These are phyloP conservation scores for Pseudozyma pruni DNA, from an alignment of 1,284 basidiomycete genomes.

Conservation along the genomic window DNA sequence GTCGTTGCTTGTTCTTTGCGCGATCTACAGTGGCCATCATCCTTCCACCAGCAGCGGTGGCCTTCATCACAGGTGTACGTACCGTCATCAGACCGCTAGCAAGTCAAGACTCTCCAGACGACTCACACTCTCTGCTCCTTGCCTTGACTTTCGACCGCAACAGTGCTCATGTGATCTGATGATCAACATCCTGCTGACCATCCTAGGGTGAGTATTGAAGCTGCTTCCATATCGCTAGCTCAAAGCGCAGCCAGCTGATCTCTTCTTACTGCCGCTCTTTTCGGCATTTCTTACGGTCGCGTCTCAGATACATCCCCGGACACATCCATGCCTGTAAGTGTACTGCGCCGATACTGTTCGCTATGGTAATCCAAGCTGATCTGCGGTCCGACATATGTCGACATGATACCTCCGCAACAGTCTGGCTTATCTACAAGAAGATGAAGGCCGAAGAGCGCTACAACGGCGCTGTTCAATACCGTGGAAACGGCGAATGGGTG, in stretches of 20 bases:
- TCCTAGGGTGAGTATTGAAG: constrained; percentile 71
- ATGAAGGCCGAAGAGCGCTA: constrained; percentile 56
- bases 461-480: constrained; percentile 44
- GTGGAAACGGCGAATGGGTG: constrained; percentile 53
- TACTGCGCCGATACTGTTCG: not conserved
- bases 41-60: constrained; percentile 73
- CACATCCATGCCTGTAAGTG: constrained; percentile 45
- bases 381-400: too few relatives aligned
- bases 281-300: not conserved
- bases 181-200: constrained; percentile 80
- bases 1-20: not conserved
- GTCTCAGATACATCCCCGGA: constrained; percentile 35
- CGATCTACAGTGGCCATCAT: constrained; percentile 74
- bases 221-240: too few relatives aligned
- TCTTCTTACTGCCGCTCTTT: not conserved
- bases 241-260: not conserved
- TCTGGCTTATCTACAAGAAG: constrained; percentile 55
- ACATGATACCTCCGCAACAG: constrained; percentile 4
- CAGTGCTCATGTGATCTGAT: constrained; percentile 73
- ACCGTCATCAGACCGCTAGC: not conserved
- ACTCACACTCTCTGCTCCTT: not conserved
- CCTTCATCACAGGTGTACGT: constrained; percentile 75
- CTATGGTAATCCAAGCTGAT: not conserved
- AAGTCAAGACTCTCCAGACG: not conserved
- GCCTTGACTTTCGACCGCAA: not conserved